These are phyloP conservation scores for Neurospora cerealis DNA, from an alignment of 495 filamentous ascomycete species.

Conservation along the genomic window DNA sequence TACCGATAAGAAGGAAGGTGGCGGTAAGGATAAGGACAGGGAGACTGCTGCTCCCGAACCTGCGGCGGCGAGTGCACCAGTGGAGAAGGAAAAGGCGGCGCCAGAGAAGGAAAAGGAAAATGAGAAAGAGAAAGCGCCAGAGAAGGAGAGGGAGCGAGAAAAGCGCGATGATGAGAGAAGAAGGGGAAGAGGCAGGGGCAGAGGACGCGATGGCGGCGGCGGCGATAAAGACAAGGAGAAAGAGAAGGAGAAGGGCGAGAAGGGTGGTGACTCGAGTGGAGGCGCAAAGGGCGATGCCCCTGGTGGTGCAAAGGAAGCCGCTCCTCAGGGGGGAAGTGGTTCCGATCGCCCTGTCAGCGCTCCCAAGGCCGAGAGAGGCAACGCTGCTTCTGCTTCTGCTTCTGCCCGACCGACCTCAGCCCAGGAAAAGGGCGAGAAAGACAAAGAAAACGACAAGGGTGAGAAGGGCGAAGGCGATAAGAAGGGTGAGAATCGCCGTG, in stretches of 20 bases:
- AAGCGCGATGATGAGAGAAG: constrained; percentile 2
- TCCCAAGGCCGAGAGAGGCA: background rate
- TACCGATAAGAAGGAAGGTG: constrained; percentile 17
- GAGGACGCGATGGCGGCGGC: constrained; percentile 9
- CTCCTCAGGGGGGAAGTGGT: background rate
- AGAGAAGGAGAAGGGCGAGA: constrained; percentile 3
- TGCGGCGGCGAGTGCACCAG: background rate
- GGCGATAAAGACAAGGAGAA: constrained; percentile 6
- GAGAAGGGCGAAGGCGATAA: background rate
- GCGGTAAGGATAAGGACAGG: constrained; percentile 1
- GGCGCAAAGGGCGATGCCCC: background rate
- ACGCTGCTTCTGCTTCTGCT: background rate
- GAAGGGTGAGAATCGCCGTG: constrained; percentile 9
- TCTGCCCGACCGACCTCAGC: background rate
- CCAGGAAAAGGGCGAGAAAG: background rate
- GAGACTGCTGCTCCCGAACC: background rate
- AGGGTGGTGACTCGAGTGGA: constrained; percentile 2
- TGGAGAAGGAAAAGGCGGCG: background rate
- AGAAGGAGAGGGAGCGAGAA: constrained; percentile 7
- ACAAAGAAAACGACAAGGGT: background rate
- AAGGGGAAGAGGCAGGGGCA: constrained; percentile 14
- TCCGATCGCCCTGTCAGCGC: background rate
- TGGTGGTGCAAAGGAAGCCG: background rate
- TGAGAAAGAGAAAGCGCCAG: background rate
- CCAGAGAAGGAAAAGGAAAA: constrained; percentile 6